Evolutionary conservation across 1,284 basidiomycete species (phyloP), one percentile per base, ranked within the genome.

Genomic region (Xerocomus minutiporus): DNA sequence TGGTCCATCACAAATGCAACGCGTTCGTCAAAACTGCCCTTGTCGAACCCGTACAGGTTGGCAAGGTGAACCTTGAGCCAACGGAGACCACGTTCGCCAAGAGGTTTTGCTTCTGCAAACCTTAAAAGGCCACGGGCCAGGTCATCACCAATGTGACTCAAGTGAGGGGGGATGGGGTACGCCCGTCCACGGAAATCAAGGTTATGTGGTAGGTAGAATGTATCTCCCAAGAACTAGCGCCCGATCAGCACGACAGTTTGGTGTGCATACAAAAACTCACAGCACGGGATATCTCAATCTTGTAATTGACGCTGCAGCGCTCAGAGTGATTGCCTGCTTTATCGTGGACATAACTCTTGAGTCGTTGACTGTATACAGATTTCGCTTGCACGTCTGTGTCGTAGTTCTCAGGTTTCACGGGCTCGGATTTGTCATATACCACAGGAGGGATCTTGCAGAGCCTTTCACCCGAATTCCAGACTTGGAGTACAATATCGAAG

Each of bases 131-230:
- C 92, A 67, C 96, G 87, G 60, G 88, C 90, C 15, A 99, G 77
- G 67, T 99, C 96, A 68, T 99, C 92, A 20, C 96, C 96, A 50
- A 98, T 91, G 64, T 99, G 97, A 64, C 89, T 95, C 56, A 99
- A 76, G 74, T 98, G 93, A 1, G 96, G 93, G 0, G 97, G 95
- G 49, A 98, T 88, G 3, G 97, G 96, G 67, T 99, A 99, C 1
- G 96, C 94, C 50, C 96, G 87, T 5, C 97, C 97, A 57, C 96
- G 86, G 82, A 99, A 99, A 71, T 99, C 97, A 65, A 99, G 79
- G 71, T 97, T 98, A 73, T 99, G 97, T 0, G 96, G 96, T 57
- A 97, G 81, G 73, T 94, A 99, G 70, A 99, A 88, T 0, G 77
- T 84, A 64, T 98, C 93, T 35, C 81, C 82, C 43, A 93, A 72